Base-by-base conservation (phyloP, 2,329 filamentous ascomycete genomes). In the Penicillium sp. region DNA sequence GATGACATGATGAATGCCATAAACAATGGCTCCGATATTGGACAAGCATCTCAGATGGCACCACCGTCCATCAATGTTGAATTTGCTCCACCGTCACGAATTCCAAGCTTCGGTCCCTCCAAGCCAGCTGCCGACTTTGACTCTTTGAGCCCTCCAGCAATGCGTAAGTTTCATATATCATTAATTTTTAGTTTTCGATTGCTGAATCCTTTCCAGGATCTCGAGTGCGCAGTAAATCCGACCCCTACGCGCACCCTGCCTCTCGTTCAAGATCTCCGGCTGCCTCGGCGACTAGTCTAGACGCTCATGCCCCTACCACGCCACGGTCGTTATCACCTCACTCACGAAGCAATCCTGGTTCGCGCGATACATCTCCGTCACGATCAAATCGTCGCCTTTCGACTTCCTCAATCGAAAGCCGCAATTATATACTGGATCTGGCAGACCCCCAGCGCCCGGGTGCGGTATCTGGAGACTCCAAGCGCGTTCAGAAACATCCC, bases 61-160 rank as follows among this genome's bases (percentile, higher is more conserved):
- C 90, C 92, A n/a, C 92, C 92, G 0, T 90, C 92, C 49, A 97
- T 97, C 74, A 96, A 94, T 69, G 94, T 97, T 65, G 90, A 96
- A 70, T 92, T 90, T 72, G 92, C 92, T 15, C 92, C 92, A 23
- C 87, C 87, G 8, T 84, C 89, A 50, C 78, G 83, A 55, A 84
- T 84, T 66, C 83, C 80, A 51, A 85, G 81, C 63, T 88, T 89
- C 69, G 88, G 88, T 59, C 82, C 84, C 26, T 79, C 82, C 20
- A 90, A 89, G 27, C 80, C 81, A n/a, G 78, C 86, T 62, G 75
- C 72, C 52, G 85, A 90, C 62, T 82, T 87, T 60, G 90, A 95
- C 71, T 91, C 92, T 4, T 77, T 97, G 58, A 94, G 89, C 49
- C 92, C 92, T 0, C 93, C 93, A 12, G 79, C 75, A 73, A 81